Evolutionary conservation across 306 rosid genomes (phyloP), one percentile per base, ranked within the genome.

Genomic region (Pterocarpus santalinus): DNA sequence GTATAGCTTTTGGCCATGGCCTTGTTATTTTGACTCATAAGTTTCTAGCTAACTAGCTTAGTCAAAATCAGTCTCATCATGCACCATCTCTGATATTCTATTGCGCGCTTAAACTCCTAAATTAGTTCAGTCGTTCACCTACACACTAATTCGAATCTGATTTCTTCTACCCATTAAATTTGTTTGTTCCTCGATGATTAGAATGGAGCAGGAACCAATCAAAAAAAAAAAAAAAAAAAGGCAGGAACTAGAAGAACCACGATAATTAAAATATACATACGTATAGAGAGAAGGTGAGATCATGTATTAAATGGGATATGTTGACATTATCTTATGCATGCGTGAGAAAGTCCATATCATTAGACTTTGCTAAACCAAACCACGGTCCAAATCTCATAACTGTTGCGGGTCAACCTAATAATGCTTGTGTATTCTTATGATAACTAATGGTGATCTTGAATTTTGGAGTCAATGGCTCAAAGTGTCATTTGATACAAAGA

Each of bases 121-220:
- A 63, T 72, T 58, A 33, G 53, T 70, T 84, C 34, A 88, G 90
- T 88, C 51, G 93, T 81, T 91, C 92, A 85, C 88, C 93, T 68
- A 84, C 84, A 83, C 91, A 65, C 58, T 72, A 47, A 65, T 49
- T 56, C 32, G 33, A 56, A 76, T 75, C 16, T 58, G 33, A 28
- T 79, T 34, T 38, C 11, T 68, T 39, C 39, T 53, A 81, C 63
- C 39, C 69, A 69, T 41, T 12, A 57, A 46, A 75, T 82, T 61
- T 78, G 44, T 79, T 16, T 69, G 74, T 34, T 34, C 60, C 51
- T 75, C 79, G 81, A 79, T 79, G 8, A 75, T 63, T 69, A 62
- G 61, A 70, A 79, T 78, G 85, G 77, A 80, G 86, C 64, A 86
- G 85, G 79, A 56, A 53, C 55, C 17, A 52, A 14, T 49, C 12